phyloP scores from a whole-genome alignment of 2,329 filamentous ascomycete species.

The Paecilomyces formosus region DNA sequence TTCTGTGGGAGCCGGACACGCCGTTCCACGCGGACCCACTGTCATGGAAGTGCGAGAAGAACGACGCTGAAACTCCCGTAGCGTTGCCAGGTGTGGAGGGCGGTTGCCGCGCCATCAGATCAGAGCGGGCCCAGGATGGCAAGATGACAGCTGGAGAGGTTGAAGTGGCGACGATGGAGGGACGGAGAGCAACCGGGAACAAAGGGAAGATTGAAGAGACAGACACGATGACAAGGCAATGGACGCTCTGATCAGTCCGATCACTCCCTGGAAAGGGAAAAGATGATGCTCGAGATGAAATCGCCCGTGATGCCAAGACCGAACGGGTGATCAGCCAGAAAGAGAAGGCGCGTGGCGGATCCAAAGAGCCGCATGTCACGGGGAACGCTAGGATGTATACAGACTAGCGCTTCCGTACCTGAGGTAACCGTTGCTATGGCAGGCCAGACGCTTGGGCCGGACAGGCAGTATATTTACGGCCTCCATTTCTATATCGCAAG shows the following conservation, averaged over 20 bases:
- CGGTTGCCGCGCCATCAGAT: conserved; percentile 23
- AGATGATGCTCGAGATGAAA: conserved; percentile 19
- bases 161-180: background rate
- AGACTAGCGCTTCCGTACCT: conserved; percentile 14
- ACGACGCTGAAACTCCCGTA: conserved; percentile 11
- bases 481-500: conserved; percentile 12
- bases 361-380: conserved; percentile 22
- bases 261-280: conserved; percentile 1
- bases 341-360: conserved; percentile 20
- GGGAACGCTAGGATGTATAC: conserved; percentile 40
- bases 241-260: background rate
- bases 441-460: conserved; percentile 20
- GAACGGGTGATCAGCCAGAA: conserved; percentile 37
- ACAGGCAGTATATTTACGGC: conserved; percentile 31
- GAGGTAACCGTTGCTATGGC: conserved; percentile 30
- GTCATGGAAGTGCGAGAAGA: conserved; percentile 19
- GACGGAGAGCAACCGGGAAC: background rate
- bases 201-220: too few relatives aligned
- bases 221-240: background rate
- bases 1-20: conserved; percentile 16
- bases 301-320: background rate
- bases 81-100: conserved; percentile 15
- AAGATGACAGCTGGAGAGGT: background rate
- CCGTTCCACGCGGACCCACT: conserved; percentile 19
- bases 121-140: conserved; percentile 5